phyloP scores from a whole-genome alignment of 1,284 basidiomycete species.

The Apiotrichum sp. region DNA sequence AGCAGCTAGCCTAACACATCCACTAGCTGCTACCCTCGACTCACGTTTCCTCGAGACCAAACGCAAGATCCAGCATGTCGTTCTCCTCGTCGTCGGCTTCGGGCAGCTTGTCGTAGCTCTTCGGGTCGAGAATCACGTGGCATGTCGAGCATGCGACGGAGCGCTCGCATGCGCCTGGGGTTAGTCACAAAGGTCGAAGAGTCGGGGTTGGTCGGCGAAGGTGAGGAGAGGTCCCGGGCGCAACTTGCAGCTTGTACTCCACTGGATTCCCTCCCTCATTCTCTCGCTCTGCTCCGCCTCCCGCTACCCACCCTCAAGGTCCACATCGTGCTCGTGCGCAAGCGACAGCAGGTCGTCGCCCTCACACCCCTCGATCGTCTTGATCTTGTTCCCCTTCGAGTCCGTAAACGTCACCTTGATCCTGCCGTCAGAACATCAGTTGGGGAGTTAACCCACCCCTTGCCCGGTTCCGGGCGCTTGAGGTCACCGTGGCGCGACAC shows the following conservation, averaged over 20 bases:
- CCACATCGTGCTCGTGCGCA: conserved; percentile 93
- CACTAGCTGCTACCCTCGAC: conserved; percentile 35
- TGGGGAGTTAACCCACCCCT: conserved; percentile 37
- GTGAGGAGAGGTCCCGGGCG: too few relatives aligned
- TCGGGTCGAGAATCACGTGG: conserved; percentile 80
- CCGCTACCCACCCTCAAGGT: conserved; percentile 94
- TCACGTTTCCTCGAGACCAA: conserved; percentile 91
- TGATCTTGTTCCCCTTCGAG: conserved; percentile 72
- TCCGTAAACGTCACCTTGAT: conserved; percentile 87
- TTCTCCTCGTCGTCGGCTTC: conserved; percentile 97
- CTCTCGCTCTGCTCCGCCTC: too few relatives aligned
- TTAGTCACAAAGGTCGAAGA: too few relatives aligned
- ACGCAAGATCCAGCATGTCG: conserved; percentile 97
- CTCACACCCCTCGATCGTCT: conserved; percentile 85
- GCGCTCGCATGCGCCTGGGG: conserved; percentile 87
- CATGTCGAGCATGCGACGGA: conserved; percentile 97
- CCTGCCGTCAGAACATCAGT: conserved; percentile 48
- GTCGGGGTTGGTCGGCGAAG: too few relatives aligned
- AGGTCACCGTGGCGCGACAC: conserved; percentile 51
- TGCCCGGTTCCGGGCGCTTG: conserved; percentile 51
- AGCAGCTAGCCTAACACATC: not conserved
- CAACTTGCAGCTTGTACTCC: too few relatives aligned
- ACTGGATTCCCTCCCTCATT: too few relatives aligned
- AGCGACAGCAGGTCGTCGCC: conserved; percentile 87
- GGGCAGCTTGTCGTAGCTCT: conserved; percentile 75